Evolutionary conservation across 164 flowering plant species (phyloP).

Genomic region (Vitis riparia): DNA sequence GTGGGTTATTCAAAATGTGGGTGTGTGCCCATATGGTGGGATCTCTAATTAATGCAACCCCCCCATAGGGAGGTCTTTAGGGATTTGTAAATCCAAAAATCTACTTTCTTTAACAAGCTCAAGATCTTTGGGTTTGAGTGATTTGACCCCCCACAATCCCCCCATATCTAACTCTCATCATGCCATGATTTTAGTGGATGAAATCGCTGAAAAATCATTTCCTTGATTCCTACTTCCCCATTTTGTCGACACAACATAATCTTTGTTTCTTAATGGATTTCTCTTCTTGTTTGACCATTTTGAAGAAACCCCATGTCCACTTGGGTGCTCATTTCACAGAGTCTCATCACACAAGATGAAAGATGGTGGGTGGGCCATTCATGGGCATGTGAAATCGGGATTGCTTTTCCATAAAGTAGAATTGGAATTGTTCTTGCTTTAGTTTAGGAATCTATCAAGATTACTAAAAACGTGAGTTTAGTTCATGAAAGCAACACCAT

Average conservation of each 20-base stretch:
- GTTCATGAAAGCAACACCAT: too few species aligned
- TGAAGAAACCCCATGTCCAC: not conserved
- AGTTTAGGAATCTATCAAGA: too few species aligned
- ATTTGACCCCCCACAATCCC: conserved; percentile 11
- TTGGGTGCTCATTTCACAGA: too few species aligned
- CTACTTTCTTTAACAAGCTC: not conserved
- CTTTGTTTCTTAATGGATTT: conserved; percentile 2
- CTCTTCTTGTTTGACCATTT: not conserved
- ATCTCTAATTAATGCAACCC: not conserved
- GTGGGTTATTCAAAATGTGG: not conserved
- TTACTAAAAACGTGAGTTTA: too few species aligned
- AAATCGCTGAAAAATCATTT: not conserved
- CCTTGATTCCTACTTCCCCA: not conserved
- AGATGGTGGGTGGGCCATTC: too few species aligned
- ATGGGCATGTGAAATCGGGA: too few species aligned
- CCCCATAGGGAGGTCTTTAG: not conserved
- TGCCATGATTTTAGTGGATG: not conserved
- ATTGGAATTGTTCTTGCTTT: too few species aligned
- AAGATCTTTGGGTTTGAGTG: not conserved
- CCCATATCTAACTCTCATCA: conserved; percentile 15
- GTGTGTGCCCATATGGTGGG: not conserved
- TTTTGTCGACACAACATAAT: conserved; percentile 2
- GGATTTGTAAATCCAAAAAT: conserved; percentile 9
- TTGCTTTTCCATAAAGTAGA: too few species aligned
- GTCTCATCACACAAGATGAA: too few species aligned